Percentiles rank a stretch among this genome's conserved stretches.
These are phyloP conservation scores for Phlebiopsis flavidoalba DNA, from an alignment of 768 basidiomycete genomes.

Conservation along the genomic window DNA sequence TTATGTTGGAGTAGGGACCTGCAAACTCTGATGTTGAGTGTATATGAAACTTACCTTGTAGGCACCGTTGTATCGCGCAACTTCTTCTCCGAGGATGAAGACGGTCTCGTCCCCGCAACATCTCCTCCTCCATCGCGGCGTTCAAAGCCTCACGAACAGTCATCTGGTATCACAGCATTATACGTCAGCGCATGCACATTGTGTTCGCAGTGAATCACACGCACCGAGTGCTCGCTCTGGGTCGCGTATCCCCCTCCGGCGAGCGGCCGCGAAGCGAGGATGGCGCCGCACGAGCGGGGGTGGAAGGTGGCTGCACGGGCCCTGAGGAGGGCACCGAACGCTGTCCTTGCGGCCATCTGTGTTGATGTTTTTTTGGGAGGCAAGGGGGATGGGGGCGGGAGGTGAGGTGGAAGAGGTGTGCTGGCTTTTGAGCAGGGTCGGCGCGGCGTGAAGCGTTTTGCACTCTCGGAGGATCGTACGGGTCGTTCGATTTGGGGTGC, in stretches of 20 bases:
- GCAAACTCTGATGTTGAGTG: no score
- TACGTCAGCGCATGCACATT: background rate
- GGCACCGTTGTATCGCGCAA: constrained; percentile 96
- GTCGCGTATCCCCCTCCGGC: constrained; percentile 54
- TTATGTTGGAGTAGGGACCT: no score
- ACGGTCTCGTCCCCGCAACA: constrained; percentile 94
- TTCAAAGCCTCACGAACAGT: constrained; percentile 98
- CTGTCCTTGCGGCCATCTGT: constrained; percentile 57
- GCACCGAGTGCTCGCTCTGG: constrained; percentile 38
- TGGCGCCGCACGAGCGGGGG: constrained; percentile 36
- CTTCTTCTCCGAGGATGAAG: constrained; percentile 95
- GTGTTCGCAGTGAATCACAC: constrained; percentile 16
- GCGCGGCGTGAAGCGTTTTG: constrained; percentile 13
- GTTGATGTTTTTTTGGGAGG: constrained; percentile 24
- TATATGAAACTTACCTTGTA: constrained; percentile 63
- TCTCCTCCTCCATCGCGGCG: constrained; percentile 98
- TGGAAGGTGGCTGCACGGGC: constrained; percentile 40
- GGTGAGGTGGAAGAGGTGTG: constrained; percentile 12
- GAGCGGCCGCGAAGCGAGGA: constrained; percentile 35
- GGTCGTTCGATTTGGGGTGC: constrained; percentile 17
- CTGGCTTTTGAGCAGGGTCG: background rate
- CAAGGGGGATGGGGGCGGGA: constrained; percentile 24
- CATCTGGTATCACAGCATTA: constrained; percentile 50
- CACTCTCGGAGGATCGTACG: constrained; percentile 10
- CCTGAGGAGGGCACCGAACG: constrained; percentile 54